A percentile compares a stretch with the other conserved stretches of the same genome.
Conservation (phyloP, 2,329 filamentous ascomycete species). For the Xylariales sp. region DNA sequence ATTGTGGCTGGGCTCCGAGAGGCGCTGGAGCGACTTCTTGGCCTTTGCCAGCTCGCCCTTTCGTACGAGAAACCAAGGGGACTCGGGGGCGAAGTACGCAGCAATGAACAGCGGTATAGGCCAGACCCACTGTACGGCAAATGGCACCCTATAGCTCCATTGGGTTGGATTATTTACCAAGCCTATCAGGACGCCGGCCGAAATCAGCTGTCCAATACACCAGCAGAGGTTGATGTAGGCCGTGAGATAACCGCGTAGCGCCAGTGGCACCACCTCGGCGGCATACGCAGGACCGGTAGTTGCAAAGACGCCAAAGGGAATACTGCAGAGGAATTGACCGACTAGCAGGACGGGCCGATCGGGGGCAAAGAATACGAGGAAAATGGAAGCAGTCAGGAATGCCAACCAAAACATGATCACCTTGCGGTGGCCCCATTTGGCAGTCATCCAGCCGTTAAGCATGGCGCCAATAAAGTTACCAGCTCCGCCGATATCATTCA, state of each 20-base stretch:
- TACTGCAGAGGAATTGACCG: constrained; percentile 38
- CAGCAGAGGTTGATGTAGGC: constrained; percentile 18
- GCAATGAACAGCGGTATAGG: constrained; percentile 15
- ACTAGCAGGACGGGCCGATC: constrained; percentile 37
- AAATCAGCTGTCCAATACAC: constrained; percentile 19
- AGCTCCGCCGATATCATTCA: constrained; percentile 32
- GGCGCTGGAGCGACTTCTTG: constrained; percentile 2
- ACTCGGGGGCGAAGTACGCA: constrained; percentile 8
- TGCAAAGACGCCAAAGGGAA: constrained; percentile 15
- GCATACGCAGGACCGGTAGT: constrained; percentile 19
- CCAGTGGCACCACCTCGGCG: constrained; percentile 19
- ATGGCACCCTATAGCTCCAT: constrained; percentile 28
- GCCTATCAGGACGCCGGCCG: constrained; percentile 17
- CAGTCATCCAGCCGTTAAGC: constrained; percentile 36
- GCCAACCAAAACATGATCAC: constrained; percentile 38
- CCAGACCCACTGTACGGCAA: constrained; percentile 35
- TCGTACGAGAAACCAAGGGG: constrained; percentile 9
- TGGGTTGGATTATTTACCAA: constrained; percentile 14
- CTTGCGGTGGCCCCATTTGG: constrained; percentile 36
- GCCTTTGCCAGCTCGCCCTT: constrained; percentile 16
- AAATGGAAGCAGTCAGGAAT: constrained; percentile 38
- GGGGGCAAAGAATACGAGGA: constrained; percentile 44
- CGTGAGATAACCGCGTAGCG: constrained; percentile 19
- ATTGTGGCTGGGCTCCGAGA: constrained; percentile 1
- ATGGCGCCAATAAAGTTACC: constrained; percentile 34